Evolutionary conservation across 805 yeast species (phyloP).

Genomic region (Spathaspora hagerdaliae): DNA sequence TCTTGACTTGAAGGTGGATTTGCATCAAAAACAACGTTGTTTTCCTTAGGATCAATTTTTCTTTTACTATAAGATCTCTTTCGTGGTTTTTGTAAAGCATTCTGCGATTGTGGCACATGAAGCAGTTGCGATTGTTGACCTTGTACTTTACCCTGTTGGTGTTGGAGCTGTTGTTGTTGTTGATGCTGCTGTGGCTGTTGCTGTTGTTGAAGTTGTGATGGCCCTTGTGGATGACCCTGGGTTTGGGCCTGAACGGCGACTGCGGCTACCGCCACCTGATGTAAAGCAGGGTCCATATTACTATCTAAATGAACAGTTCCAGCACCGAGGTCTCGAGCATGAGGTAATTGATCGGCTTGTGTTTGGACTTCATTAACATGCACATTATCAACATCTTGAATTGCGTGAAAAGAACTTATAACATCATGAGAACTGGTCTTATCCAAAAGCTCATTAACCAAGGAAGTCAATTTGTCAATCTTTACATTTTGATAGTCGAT

Average conservation of each 20-base stretch:
- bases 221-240: slow-evolving; percentile 4
- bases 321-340: slow-evolving; percentile 6
- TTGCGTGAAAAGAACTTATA: slow-evolving; percentile 24
- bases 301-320: slow-evolving; percentile 18
- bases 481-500: slow-evolving; percentile 35
- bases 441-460: slow-evolving; percentile 29
- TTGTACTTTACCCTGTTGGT: slow-evolving; percentile 6
- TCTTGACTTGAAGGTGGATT: background rate
- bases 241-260: slow-evolving; percentile 25
- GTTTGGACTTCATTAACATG: slow-evolving; percentile 17
- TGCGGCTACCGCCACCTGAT: slow-evolving; percentile 37
- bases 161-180: slow-evolving; percentile 3
- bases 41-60: background rate
- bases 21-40: background rate
- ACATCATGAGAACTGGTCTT: slow-evolving; percentile 26
- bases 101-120: background rate
- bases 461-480: slow-evolving; percentile 33
- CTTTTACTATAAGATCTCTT: background rate
- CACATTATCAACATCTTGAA: slow-evolving; percentile 18
- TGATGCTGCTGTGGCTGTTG: slow-evolving; percentile 7
- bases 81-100: background rate
- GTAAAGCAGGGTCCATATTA: slow-evolving; percentile 40
- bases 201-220: slow-evolving; percentile 5
- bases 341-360: slow-evolving; percentile 13
- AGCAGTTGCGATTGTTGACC: background rate